phyloP scores from a whole-genome alignment of 345 rosid genomes.

The Leavenworthia alabamica region DNA sequence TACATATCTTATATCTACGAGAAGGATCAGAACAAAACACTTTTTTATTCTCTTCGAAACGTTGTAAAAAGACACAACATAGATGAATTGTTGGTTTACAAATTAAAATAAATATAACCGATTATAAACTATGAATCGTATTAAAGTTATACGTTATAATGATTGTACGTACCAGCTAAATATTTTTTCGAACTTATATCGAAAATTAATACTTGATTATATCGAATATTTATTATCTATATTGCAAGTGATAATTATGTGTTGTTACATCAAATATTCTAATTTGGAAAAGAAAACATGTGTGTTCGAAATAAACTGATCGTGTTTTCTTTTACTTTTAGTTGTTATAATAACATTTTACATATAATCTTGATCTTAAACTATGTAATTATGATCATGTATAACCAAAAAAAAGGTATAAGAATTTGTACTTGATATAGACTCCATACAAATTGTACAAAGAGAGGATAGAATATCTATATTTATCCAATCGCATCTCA shows the following conservation, averaged over 20 bases:
- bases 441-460: conserved; percentile 16
- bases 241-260: conserved; percentile 5
- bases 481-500: conserved; percentile 24
- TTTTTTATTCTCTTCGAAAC: no score
- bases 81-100: neutral
- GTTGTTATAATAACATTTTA: conserved; percentile 14
- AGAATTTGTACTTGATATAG: conserved; percentile 32
- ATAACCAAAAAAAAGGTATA: conserved; percentile 17
- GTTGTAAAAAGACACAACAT: no score
- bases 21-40: no score
- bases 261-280: conserved; percentile 33
- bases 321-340: conserved; percentile 5
- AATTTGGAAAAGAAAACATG: conserved; percentile 20
- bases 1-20: no score
- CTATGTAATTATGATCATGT: conserved; percentile 6
- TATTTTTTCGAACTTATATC: neutral
- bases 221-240: conserved; percentile 22
- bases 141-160: neutral
- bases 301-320: conserved; percentile 21
- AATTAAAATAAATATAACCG: neutral
- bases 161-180: neutral
- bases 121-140: neutral
- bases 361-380: conserved; percentile 15
- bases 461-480: conserved; percentile 22
- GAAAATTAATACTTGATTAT: conserved; percentile 3